Conservation (phyloP, 371 early-diverging fungal species). For the Circinella umbellata region DNA sequence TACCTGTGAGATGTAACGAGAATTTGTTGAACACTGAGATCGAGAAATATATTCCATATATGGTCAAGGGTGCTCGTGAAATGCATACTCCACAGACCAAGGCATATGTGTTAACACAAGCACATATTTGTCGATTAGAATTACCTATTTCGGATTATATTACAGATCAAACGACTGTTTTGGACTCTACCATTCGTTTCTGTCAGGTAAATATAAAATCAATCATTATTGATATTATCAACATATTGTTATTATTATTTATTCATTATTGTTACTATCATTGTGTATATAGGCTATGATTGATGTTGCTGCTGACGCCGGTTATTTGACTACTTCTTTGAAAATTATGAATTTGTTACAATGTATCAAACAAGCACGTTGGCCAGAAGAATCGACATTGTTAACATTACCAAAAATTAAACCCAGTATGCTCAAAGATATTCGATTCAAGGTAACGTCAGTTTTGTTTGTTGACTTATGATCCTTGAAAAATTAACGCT, state of each 20-base stretch:
- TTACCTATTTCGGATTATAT: constrained; percentile 87
- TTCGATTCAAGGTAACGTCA: constrained; percentile 36
- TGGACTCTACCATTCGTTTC: constrained; percentile 92
- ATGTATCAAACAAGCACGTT: constrained; percentile 88
- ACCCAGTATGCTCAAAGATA: constrained; percentile 41
- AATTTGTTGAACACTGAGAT: constrained; percentile 82
- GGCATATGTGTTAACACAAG: constrained; percentile 87
- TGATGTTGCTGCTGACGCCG: constrained; percentile 80
- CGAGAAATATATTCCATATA: constrained; percentile 64
- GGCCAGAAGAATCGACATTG: constrained; percentile 77
- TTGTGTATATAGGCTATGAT: constrained; percentile 81
- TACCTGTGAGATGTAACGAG: constrained; percentile 94
- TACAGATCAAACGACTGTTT: constrained; percentile 90
- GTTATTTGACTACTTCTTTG: constrained; percentile 64
- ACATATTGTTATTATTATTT: not conserved
- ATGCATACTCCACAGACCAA: constrained; percentile 89
- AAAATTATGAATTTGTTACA: constrained; percentile 81
- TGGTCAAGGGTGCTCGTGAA: constrained; percentile 52
- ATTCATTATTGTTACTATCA: not conserved
- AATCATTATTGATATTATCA: no score
- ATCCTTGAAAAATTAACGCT: not conserved
- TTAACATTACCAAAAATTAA: constrained; percentile 73
- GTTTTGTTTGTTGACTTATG: not conserved
- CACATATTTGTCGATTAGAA: constrained; percentile 74
- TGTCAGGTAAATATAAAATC: constrained; percentile 50